Percentiles rank a stretch among this genome's conserved stretches.
These are phyloP conservation scores for Citrus trifoliata DNA, from an alignment of 345 rosid species.

Conservation along the genomic window DNA sequence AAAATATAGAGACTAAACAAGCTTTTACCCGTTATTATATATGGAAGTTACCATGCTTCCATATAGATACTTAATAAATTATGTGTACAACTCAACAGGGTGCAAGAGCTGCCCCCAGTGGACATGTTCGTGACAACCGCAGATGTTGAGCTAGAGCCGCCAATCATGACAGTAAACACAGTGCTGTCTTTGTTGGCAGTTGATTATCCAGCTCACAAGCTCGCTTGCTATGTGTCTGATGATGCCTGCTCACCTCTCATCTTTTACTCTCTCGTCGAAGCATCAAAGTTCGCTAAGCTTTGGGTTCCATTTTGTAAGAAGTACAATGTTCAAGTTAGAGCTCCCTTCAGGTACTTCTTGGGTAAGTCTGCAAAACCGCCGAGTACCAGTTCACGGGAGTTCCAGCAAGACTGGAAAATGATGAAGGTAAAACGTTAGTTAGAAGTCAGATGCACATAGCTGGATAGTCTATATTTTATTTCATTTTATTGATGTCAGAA, in stretches of 20 bases:
- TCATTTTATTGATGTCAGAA: neutral
- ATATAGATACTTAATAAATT: too few species aligned
- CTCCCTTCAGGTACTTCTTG: constrained; percentile 67
- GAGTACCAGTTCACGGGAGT: constrained; percentile 24
- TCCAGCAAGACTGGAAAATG: constrained; percentile 39
- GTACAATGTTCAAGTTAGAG: constrained; percentile 47
- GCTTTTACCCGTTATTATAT: neutral
- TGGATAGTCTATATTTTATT: too few species aligned
- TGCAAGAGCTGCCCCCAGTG: constrained; percentile 47
- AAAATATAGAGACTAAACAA: too few species aligned
- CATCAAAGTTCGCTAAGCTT: constrained; percentile 53
- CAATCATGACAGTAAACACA: constrained; percentile 45
- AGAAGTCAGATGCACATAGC: neutral
- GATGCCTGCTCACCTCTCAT: constrained; percentile 59
- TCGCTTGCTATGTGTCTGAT: constrained; percentile 55
- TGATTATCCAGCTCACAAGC: constrained; percentile 41
- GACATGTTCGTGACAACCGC: constrained; percentile 61
- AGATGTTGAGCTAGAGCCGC: constrained; percentile 46
- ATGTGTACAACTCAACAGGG: constrained; percentile 18
- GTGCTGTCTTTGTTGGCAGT: constrained; percentile 51
- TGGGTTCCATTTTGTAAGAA: constrained; percentile 81
- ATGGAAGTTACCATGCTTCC: neutral
- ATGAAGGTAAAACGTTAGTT: constrained; percentile 39
- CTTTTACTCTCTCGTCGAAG: constrained; percentile 56
- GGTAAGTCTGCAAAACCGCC: neutral